These are phyloP conservation scores for Fraxinus baroniana DNA, from an alignment of 305 asterid species.

Conservation along the genomic window DNA sequence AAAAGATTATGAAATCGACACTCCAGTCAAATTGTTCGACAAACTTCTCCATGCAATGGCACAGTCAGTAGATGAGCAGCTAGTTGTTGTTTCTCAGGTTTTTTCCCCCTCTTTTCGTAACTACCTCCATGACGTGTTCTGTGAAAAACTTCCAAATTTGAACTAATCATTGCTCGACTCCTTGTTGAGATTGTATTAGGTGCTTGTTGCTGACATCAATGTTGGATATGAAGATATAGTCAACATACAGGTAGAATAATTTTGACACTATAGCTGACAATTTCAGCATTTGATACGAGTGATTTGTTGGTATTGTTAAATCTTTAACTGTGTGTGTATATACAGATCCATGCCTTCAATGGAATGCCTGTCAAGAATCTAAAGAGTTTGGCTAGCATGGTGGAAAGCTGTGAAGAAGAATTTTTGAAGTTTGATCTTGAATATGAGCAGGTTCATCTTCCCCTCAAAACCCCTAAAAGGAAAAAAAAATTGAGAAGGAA, in stretches of 20 bases:
- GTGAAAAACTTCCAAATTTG: not conserved
- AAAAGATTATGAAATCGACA: constrained; percentile 78
- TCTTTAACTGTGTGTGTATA: not conserved
- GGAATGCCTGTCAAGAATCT: constrained; percentile 79
- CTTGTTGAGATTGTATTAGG: constrained; percentile 43
- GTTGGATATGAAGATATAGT: constrained; percentile 94
- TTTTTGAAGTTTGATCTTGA: constrained; percentile 85
- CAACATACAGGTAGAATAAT: constrained; percentile 77
- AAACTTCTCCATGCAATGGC: constrained; percentile 84
- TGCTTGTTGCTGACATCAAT: constrained; percentile 94
- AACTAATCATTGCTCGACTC: not conserved
- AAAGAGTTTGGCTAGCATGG: constrained; percentile 82
- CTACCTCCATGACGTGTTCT: not conserved
- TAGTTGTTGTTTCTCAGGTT: constrained; percentile 96
- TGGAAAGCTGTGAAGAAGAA: constrained; percentile 71
- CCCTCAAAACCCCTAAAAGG: not conserved
- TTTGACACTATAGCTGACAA: not conserved
- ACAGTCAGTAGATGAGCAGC: constrained; percentile 77
- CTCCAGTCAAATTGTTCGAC: constrained; percentile 92
- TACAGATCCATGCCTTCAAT: constrained; percentile 74
- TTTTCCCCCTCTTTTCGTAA: not conserved
- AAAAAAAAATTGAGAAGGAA: not conserved
- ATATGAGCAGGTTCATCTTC: constrained; percentile 60
- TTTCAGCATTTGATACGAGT: not conserved
- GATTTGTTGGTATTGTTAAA: not conserved